Evolutionary conservation across 2,329 filamentous ascomycete species (phyloP).

Genomic region (Pseudopyrenochaeta lycopersici): DNA sequence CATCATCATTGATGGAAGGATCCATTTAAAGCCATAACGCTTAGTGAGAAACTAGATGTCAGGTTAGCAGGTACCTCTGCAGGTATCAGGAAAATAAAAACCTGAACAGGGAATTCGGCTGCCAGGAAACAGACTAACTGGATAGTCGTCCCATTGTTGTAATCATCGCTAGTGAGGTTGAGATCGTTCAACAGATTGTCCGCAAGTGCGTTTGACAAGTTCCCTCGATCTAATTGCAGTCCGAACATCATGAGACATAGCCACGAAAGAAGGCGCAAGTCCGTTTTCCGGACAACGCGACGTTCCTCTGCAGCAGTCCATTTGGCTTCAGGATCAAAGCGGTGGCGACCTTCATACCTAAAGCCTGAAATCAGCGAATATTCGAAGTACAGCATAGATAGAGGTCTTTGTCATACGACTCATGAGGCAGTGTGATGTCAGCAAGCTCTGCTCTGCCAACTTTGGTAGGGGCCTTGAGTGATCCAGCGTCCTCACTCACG

Average conservation of each 20-base stretch:
- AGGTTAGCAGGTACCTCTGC: no score
- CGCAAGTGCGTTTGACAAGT: slow-evolving; percentile 47
- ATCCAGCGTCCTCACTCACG: slow-evolving; percentile 34
- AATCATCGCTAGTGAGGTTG: slow-evolving; percentile 41
- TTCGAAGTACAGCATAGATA: neutral
- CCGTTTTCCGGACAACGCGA: slow-evolving; percentile 61
- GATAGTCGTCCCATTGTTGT: slow-evolving; percentile 54
- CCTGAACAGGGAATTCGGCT: slow-evolving; percentile 53
- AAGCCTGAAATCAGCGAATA: neutral
- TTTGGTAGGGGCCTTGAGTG: slow-evolving; percentile 31
- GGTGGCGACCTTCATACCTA: slow-evolving; percentile 61
- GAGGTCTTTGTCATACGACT: slow-evolving; percentile 50
- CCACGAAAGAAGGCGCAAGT: slow-evolving; percentile 37
- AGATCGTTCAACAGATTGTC: slow-evolving; percentile 43
- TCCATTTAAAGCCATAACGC: slow-evolving; percentile 52
- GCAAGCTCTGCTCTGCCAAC: slow-evolving; percentile 41
- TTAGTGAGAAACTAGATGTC: slow-evolving; percentile 53
- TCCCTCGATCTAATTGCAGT: slow-evolving; percentile 59
- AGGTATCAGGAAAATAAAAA: neutral
- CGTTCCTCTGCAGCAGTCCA: slow-evolving; percentile 67
- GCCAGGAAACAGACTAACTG: slow-evolving; percentile 86
- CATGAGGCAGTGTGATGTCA: slow-evolving; percentile 53
- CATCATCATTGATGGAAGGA: slow-evolving; percentile 55
- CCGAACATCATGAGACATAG: slow-evolving; percentile 57
- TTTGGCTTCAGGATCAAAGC: slow-evolving; percentile 63